Conservation (phyloP, 768 basidiomycete species). For the Boletus huronensis region DNA sequence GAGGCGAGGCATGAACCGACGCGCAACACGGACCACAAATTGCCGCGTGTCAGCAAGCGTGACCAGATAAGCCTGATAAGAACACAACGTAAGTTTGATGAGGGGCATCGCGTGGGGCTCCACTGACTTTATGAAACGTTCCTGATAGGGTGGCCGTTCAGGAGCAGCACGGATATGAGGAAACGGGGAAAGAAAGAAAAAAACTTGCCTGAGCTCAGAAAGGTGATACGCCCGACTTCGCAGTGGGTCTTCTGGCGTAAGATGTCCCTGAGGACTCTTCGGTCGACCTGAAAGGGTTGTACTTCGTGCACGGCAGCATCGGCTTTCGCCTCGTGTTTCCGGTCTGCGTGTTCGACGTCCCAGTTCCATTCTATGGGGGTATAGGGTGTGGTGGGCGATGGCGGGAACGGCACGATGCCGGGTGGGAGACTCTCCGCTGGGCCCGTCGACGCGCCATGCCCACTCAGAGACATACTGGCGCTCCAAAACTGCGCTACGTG, state of each 20-base stretch:
- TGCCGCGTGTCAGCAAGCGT: conserved; percentile 58
- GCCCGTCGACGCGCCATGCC: not conserved
- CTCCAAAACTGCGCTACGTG: conserved; percentile 2
- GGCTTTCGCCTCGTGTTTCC: conserved; percentile 57
- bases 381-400: conserved; percentile 3
- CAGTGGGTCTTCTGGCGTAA: conserved; percentile 65
- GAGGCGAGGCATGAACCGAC: conserved; percentile 80
- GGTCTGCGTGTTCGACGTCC: conserved; percentile 68
- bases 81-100: conserved; percentile 5
- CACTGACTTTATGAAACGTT: conserved; percentile 77
- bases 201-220: conserved; percentile 67
- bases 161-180: conserved; percentile 10
- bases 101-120: not conserved
- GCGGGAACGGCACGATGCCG: conserved; percentile 23
- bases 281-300: conserved; percentile 72
- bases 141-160: conserved; percentile 41
- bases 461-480: conserved; percentile 10
- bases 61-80: conserved; percentile 67
- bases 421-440: conserved; percentile 2
- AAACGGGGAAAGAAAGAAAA: not conserved
- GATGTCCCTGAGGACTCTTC: conserved; percentile 71
- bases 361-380: conserved; percentile 59
- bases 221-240: conserved; percentile 67
- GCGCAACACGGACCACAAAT: conserved; percentile 76
- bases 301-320: conserved; percentile 61